Conservation (phyloP, 371 early-diverging fungal genomes). For the Mucor piriformis region DNA sequence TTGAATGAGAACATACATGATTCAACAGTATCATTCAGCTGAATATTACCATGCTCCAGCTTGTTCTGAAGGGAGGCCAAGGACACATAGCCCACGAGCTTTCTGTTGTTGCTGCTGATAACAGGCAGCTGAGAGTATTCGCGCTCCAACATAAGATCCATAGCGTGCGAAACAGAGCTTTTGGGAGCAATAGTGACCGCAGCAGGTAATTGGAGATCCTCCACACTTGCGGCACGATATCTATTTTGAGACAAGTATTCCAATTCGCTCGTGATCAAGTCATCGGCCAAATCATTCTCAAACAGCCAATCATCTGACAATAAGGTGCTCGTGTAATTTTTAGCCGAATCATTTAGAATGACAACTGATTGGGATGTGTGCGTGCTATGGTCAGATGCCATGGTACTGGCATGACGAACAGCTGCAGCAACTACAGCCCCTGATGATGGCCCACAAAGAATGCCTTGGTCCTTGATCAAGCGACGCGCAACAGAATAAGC, state of each 20-base stretch:
- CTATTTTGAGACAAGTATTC: slow-evolving; percentile 66
- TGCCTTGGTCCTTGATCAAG: slow-evolving; percentile 68
- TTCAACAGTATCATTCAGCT: slow-evolving; percentile 52
- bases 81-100: slow-evolving; percentile 82
- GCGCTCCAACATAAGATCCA: slow-evolving; percentile 78
- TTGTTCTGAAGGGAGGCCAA: slow-evolving; percentile 63
- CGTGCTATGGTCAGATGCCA: slow-evolving; percentile 29
- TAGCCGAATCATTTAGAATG: slow-evolving; percentile 71
- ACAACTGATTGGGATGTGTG: slow-evolving; percentile 48
- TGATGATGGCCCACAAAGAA: slow-evolving; percentile 73
- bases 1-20: slow-evolving; percentile 70
- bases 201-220: slow-evolving; percentile 84
- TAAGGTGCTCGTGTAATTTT: slow-evolving; percentile 71
- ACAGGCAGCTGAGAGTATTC: slow-evolving; percentile 91
- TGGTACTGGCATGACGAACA: slow-evolving; percentile 44
- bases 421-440: slow-evolving; percentile 78
- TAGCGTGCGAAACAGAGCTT: slow-evolving; percentile 62
- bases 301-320: slow-evolving; percentile 79
- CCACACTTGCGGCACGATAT: slow-evolving; percentile 81
- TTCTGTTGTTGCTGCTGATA: slow-evolving; percentile 60
- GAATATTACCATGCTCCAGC: slow-evolving; percentile 55
- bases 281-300: slow-evolving; percentile 75
- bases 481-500: slow-evolving; percentile 76
- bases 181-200: slow-evolving; percentile 74
- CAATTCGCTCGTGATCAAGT: slow-evolving; percentile 57